Evolutionary conservation across 139 green algal genomes (phyloP).

Genomic region (Chlorella sp.): DNA sequence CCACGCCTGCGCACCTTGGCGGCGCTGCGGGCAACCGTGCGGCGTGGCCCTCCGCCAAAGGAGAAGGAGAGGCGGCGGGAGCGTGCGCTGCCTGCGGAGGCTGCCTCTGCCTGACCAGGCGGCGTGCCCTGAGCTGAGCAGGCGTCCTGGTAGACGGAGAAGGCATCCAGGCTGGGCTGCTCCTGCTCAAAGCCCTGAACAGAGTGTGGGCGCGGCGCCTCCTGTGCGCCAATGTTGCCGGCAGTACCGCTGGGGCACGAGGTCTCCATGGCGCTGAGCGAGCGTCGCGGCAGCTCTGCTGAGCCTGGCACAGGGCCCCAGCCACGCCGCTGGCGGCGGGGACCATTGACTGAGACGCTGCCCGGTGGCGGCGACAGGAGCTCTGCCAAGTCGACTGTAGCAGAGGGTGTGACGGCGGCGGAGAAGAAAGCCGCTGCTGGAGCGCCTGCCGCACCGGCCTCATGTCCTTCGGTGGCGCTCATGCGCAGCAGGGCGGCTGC

Average conservation of each 20-base stretch:
- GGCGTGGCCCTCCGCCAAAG: neutral
- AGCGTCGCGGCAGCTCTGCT: neutral
- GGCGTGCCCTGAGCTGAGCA: neutral
- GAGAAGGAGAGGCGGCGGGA: slow-evolving; percentile 18
- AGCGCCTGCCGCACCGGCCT: neutral
- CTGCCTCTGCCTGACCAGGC: neutral
- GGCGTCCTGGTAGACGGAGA: neutral
- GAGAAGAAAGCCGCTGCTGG: neutral
- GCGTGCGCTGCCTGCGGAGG: neutral
- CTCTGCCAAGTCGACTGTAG: neutral
- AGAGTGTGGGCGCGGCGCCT: neutral
- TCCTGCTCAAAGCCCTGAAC: neutral
- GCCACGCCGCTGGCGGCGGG: neutral
- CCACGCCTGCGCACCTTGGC: neutral
- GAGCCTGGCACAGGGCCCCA: slow-evolving; percentile 8
- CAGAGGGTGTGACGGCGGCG: neutral
- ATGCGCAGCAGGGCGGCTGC: neutral
- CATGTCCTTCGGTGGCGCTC: neutral
- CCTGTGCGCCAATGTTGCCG: neutral
- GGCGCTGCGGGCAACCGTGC: neutral
- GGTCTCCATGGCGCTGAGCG: neutral
- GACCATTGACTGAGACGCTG: slow-evolving; percentile 5
- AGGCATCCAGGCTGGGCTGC: too few species aligned
- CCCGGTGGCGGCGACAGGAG: neutral
- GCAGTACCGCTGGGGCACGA: too few species aligned